Evolutionary conservation across 768 basidiomycete genomes (phyloP), one percentile per base, ranked within the genome.

Genomic region (Rhodotorula graminis): DNA sequence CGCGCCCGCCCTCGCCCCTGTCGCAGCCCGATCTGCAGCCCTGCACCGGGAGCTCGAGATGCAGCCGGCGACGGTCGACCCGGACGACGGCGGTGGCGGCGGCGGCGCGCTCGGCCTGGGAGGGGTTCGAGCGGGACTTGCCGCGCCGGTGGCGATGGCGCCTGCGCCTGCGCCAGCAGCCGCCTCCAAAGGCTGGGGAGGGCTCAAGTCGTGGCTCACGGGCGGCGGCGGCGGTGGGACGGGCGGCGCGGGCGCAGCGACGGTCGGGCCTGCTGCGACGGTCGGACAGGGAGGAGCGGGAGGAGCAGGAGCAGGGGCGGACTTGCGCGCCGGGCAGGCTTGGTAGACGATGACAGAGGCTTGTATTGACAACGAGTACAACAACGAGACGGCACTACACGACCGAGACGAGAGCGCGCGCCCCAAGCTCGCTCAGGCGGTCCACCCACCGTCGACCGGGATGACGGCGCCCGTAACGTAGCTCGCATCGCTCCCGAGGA

Each of bases 381-480:
- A 49, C 47, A 49, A 49, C 18, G 18, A 19, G 18, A 23, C 5
- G 15, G 2, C 19, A 9, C 7, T 7, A 49, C 8, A 23, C 18
- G 47, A 18, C 47, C 11, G 5, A 47, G 11, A 10, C 7, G 18
- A 23, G 47, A 23, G 23, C 11, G 50, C 5, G 25, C 47, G 49
- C 21, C 49, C 15, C 44, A 12, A 46, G 44, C 19, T 2, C 3
- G 14, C 23, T 31, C 37, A 67, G 0, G 66, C 66, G 6, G 66
- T 67, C 66, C 47, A 50, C 0, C 66, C 66, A 16, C 74, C 74
- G 19, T 75, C 74, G 10, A 75, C 74, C 15, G 74, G 74, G 5
- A 75, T 59, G 18, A 67, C 65, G 0, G 74, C 74, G 9, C 74
- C 74, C 74, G 75, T 76, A 5, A 76, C 40, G 16, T 67, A 76